Percentiles rank a stretch among this genome's conserved stretches.
These are phyloP conservation scores for Adiantum capillusveneris DNA, from an alignment of 75 land plant genomes.

Conservation along the genomic window DNA sequence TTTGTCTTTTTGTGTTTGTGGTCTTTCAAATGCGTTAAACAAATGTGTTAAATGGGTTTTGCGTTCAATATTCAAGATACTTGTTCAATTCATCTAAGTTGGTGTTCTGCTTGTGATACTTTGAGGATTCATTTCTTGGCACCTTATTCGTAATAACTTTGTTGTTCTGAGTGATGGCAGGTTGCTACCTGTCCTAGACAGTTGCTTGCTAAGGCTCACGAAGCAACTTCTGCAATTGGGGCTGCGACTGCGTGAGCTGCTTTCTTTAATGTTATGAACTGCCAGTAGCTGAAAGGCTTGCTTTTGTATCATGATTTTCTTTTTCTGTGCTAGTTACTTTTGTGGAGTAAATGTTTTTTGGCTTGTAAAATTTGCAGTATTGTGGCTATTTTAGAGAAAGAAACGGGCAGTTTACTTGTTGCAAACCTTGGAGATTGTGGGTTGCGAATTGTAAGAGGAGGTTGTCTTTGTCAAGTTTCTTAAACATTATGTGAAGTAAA, in stretches of 20 bases:
- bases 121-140: too few species aligned
- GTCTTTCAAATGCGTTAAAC: too few species aligned
- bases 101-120: too few species aligned
- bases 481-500: background rate
- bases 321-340: background rate
- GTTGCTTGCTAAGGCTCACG: conserved; percentile 71
- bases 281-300: too few species aligned
- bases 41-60: too few species aligned
- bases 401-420: conserved; percentile 57
- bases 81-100: too few species aligned
- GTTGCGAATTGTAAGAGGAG: conserved; percentile 64
- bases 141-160: background rate
- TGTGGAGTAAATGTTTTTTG: too few species aligned
- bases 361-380: conserved; percentile 34
- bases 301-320: background rate
- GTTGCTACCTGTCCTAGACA: conserved; percentile 45
- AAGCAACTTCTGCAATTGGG: conserved; percentile 67
- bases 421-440: conserved; percentile 98
- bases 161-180: conserved; percentile 12
- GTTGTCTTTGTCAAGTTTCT: conserved; percentile 21
- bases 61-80: too few species aligned
- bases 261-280: too few species aligned
- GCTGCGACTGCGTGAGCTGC: conserved; percentile 86
- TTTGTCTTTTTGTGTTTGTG: too few species aligned
- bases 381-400: conserved; percentile 73